Evolutionary conservation across 108 stramenopile genomes (phyloP).

Genomic region (Skeletonema costatum): DNA sequence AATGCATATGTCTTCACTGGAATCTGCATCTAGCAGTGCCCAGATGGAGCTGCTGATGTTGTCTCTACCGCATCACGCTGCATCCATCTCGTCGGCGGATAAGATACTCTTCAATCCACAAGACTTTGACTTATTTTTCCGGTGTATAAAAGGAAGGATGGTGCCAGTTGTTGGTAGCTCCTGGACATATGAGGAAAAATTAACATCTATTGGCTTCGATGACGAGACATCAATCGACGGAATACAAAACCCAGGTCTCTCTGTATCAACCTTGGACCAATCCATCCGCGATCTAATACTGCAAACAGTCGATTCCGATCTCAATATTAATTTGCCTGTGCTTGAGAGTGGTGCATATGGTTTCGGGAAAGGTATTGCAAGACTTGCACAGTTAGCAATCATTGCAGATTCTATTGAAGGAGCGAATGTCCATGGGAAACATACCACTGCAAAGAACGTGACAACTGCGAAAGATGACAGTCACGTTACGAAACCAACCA

Average conservation of each 20-base stretch:
- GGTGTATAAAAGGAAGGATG: constrained; percentile 82
- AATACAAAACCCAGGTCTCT: constrained; percentile 5
- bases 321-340: constrained; percentile 61
- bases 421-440: constrained; percentile 9
- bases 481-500: background rate
- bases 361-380: constrained; percentile 80
- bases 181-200: constrained; percentile 77
- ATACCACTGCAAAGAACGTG: constrained; percentile 8
- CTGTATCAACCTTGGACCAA: constrained; percentile 45
- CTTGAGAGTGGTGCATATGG: constrained; percentile 71
- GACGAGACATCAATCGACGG: constrained; percentile 13
- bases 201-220: constrained; percentile 56
- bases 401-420: constrained; percentile 51
- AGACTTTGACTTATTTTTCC: constrained; percentile 70
- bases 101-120: constrained; percentile 37
- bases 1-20: constrained; percentile 42
- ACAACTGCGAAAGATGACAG: constrained; percentile 1
- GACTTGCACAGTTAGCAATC: constrained; percentile 81
- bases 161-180: constrained; percentile 67
- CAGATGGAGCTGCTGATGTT: constrained; percentile 71
- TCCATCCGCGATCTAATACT: constrained; percentile 53
- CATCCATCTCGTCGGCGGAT: constrained; percentile 51
- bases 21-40: constrained; percentile 19
- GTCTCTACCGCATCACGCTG: constrained; percentile 84
- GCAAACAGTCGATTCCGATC: constrained; percentile 63